Conservation (phyloP, 805 yeast genomes). For the Lipomyces mesembrius region DNA sequence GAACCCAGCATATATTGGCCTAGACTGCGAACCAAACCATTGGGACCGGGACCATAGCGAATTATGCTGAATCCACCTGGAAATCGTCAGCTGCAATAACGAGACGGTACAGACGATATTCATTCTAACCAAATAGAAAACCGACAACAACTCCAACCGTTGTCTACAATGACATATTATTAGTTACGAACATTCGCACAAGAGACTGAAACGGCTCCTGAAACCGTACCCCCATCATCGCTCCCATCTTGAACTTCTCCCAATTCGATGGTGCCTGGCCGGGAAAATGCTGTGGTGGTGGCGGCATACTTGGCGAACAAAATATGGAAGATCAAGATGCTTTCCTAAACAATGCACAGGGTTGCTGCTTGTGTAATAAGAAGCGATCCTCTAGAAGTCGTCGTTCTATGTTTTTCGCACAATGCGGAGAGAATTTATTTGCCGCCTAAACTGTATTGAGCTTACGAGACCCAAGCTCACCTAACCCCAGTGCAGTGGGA, state of each 20-base stretch:
- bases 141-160: conserved; percentile 95
- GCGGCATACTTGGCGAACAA: conserved; percentile 33
- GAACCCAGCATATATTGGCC: conserved; percentile 97
- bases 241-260: conserved; percentile 98
- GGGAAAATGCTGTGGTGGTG: conserved; percentile 41
- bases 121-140: conserved; percentile 71
- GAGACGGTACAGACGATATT: neutral
- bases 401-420: neutral
- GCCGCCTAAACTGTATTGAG: neutral
- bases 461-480: neutral
- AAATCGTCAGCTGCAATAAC: neutral
- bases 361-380: neutral
- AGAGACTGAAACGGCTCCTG: neutral
- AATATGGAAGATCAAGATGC: neutral
- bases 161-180: conserved; percentile 45
- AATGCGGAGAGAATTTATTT: neutral
- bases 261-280: conserved; percentile 70
- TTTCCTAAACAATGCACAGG: neutral
- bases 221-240: conserved; percentile 80
- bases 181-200: neutral
- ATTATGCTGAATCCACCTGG: conserved; percentile 77
- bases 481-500: neutral
- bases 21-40: conserved; percentile 92
- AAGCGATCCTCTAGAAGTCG: neutral
- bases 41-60: conserved; percentile 97